Base-by-base conservation (phyloP, 352 stramenopile species). In the Pseudoperonospora humuli region DNA sequence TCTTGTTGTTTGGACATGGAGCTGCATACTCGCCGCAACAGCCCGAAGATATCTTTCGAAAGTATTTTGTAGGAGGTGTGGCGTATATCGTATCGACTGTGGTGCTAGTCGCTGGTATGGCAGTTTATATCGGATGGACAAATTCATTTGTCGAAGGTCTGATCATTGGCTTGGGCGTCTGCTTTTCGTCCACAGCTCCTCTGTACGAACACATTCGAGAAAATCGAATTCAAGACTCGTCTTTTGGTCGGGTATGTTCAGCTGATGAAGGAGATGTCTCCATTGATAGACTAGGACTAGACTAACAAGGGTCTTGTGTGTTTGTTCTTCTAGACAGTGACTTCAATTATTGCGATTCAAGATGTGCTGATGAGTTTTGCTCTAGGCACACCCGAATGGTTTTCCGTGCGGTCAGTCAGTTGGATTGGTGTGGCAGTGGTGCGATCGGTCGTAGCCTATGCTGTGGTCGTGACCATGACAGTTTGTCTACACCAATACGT, bases 1-100 rank as follows among this genome's bases (percentile, higher is more conserved):
- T 97, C 47, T 54, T 97, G 29, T 61, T 97, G 2, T 97, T 97
- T 54, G 81, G 81, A n/a, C 81, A 93, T 46, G 81, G 81, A 21
- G 77, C 81, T 0, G 67, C 61, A 7, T 93, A 91, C 45, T 73
- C 73, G 7, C 69, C 76, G 0, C 75, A 87, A 42, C 54, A 73
- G 11, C 66, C 78, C 0, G 79, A 92, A 14, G 65, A 69, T 38
- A 53, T 85, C 13, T 76, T 90, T 40, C 76, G 73, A 37, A 68
- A 70, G 38, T 89, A 93, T 40, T 73, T 90, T 49, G 34, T 75
- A 15, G 78, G 70, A 10, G 78, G 80, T 17, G 67, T 86, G 21
- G 68, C 75, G 13, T 93, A 93, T 50, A 84, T 89, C 11, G 45
- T 63, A 5, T 68, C 70, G 1, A 86, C 78, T 0, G 75, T 90